Conservation (phyloP, 2,329 filamentous ascomycete genomes). For the Diaporthe sp. region DNA sequence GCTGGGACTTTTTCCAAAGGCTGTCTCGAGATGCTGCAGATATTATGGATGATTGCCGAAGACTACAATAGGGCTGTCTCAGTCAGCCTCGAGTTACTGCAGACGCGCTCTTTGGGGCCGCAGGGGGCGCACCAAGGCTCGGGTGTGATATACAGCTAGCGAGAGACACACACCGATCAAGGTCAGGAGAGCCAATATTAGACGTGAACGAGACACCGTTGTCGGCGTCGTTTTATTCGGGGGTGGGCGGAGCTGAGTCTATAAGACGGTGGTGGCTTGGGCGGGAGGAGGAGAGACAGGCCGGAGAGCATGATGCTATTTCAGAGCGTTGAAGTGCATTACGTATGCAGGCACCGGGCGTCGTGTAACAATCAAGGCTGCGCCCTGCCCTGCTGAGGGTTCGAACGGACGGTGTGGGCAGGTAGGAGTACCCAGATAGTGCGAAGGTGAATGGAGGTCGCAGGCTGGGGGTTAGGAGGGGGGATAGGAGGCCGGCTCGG, state of each 20-base stretch:
- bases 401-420: slow-evolving; percentile 9
- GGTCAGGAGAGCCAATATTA: neutral
- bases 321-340: slow-evolving; percentile 39
- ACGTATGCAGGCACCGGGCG: slow-evolving; percentile 37
- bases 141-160: slow-evolving; percentile 13
- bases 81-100: slow-evolving; percentile 33
- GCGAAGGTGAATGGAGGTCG: slow-evolving; percentile 23
- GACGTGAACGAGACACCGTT: slow-evolving; percentile 26
- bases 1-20: slow-evolving; percentile 18
- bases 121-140: slow-evolving; percentile 18
- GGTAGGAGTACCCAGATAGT: neutral
- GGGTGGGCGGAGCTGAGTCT: slow-evolving; percentile 40
- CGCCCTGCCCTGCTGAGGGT: slow-evolving; percentile 22
- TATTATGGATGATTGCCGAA: slow-evolving; percentile 7
- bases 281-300: slow-evolving; percentile 40
- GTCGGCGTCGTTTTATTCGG: slow-evolving; percentile 39
- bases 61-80: slow-evolving; percentile 37
- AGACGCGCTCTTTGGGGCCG: slow-evolving; percentile 1
- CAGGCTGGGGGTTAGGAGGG: slow-evolving; percentile 15
- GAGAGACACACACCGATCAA: slow-evolving; percentile 26
- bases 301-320: slow-evolving; percentile 43
- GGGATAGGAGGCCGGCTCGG: slow-evolving; percentile 34
- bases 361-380: slow-evolving; percentile 36
- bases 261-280: slow-evolving; percentile 40
- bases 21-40: slow-evolving; percentile 20